These are phyloP conservation scores for Cicer pinnatifidum DNA, from an alignment of 306 rosid genomes.

Conservation along the genomic window DNA sequence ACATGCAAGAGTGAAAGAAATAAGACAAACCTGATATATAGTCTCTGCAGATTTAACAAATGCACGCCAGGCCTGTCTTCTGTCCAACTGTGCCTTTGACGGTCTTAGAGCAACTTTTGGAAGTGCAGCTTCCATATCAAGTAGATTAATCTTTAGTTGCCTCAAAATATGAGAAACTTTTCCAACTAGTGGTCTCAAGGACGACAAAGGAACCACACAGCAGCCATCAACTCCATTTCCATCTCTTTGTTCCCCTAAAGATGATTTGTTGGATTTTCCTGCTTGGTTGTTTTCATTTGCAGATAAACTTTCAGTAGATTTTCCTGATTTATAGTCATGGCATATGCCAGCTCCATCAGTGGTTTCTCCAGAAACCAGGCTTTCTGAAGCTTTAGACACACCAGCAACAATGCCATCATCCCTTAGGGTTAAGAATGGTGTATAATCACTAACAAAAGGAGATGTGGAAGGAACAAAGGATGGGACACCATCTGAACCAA, in stretches of 20 bases:
- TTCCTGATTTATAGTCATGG: conserved; percentile 46
- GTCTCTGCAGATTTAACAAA: conserved; percentile 89
- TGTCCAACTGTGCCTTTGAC: conserved; percentile 63
- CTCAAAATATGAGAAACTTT: conserved; percentile 70
- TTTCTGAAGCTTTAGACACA: conserved; percentile 51
- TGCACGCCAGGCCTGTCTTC: conserved; percentile 94
- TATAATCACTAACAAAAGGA: conserved; percentile 63
- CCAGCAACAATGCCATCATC: conserved; percentile 47
- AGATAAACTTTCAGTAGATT: conserved; percentile 50
- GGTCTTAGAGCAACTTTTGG: conserved; percentile 76
- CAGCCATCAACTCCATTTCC: conserved; percentile 61
- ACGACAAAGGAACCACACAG: conserved; percentile 83
- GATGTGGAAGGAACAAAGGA: conserved; percentile 62
- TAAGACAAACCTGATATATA: conserved; percentile 74
- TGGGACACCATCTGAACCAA: conserved; percentile 73
- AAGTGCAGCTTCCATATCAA: conserved; percentile 93
- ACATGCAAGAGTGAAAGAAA: conserved; percentile 28
- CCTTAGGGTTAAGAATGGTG: conserved; percentile 52
- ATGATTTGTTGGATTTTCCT: conserved; percentile 47
- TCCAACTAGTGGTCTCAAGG: conserved; percentile 84
- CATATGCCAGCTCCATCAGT: conserved; percentile 48
- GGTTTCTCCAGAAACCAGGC: conserved; percentile 52
- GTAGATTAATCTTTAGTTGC: conserved; percentile 80
- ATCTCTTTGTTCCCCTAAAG: conserved; percentile 57
- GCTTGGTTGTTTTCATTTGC: conserved; percentile 50